Evolutionary conservation across 2,329 filamentous ascomycete species (phyloP).

Genomic region (Aspergillus luchuensis): DNA sequence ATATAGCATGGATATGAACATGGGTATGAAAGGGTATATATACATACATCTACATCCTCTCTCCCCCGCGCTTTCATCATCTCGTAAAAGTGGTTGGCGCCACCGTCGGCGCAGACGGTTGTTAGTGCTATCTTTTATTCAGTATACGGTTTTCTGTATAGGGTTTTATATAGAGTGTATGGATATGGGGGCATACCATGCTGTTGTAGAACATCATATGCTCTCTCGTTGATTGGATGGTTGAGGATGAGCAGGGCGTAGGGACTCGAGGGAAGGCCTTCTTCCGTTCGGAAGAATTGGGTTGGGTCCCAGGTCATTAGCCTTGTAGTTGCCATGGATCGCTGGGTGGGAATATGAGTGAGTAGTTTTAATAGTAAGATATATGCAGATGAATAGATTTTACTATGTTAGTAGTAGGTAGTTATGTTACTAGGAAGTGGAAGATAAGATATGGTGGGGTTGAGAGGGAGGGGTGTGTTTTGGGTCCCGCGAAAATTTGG

Average conservation of each 20-base stretch:
- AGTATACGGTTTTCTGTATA: background rate
- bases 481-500: background rate
- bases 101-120: slow-evolving; percentile 84
- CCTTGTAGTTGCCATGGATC: background rate
- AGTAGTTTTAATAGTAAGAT: background rate
- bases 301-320: slow-evolving; percentile 46
- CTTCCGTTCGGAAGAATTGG: slow-evolving; percentile 39
- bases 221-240: slow-evolving; percentile 57
- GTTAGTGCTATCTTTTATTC: slow-evolving; percentile 55
- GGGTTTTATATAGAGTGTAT: background rate
- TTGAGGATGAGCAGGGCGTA: slow-evolving; percentile 63
- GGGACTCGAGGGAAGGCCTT: slow-evolving; percentile 25
- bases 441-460: no score
- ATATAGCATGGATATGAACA: slow-evolving; percentile 8
- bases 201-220: slow-evolving; percentile 40
- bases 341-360: background rate
- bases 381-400: background rate
- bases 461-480: no score
- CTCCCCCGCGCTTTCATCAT: slow-evolving; percentile 41
- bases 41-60: slow-evolving; percentile 37
- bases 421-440: no score
- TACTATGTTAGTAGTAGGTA: no score
- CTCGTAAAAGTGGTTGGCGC: slow-evolving; percentile 74
- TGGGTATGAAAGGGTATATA: slow-evolving; percentile 12
- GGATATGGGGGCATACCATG: slow-evolving; percentile 32